Evolutionary conservation across 306 rosid species (phyloP).

Genomic region (Malus asiatica): DNA sequence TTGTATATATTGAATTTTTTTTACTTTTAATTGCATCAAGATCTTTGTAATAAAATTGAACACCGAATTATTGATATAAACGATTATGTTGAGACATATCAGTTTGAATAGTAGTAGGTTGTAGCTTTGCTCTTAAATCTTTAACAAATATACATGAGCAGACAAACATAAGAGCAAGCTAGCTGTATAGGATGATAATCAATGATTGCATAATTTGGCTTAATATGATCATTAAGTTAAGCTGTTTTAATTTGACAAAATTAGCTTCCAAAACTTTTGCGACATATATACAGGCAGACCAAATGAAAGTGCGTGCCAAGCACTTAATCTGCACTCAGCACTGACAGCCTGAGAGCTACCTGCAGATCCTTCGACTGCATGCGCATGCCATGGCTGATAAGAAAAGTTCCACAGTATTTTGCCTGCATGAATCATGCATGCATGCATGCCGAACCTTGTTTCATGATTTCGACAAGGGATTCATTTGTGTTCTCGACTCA

Average conservation of each 20-base stretch:
- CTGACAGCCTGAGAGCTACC: neutral
- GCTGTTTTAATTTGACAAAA: neutral
- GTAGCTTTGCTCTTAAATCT: neutral
- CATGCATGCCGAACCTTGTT: neutral
- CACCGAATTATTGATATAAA: no score
- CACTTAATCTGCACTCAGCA: neutral
- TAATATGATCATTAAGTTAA: neutral
- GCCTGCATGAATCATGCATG: neutral
- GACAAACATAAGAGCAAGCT: neutral
- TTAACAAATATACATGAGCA: neutral
- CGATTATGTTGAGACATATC: no score
- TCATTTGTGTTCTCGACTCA: neutral
- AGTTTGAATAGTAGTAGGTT: neutral
- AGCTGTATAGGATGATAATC: neutral
- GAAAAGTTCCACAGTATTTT: neutral
- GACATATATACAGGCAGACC: conserved; percentile 4
- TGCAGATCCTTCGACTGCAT: neutral
- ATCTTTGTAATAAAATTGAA: no score
- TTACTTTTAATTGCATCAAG: no score
- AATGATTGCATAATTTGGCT: neutral
- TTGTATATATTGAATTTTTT: no score
- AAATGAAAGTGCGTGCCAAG: conserved; percentile 13
- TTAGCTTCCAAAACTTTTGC: neutral
- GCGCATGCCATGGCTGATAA: neutral
- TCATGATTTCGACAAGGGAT: neutral